Evolutionary conservation across 2,329 filamentous ascomycete species (phyloP).

Genomic region (Colletotrichum australisinense): DNA sequence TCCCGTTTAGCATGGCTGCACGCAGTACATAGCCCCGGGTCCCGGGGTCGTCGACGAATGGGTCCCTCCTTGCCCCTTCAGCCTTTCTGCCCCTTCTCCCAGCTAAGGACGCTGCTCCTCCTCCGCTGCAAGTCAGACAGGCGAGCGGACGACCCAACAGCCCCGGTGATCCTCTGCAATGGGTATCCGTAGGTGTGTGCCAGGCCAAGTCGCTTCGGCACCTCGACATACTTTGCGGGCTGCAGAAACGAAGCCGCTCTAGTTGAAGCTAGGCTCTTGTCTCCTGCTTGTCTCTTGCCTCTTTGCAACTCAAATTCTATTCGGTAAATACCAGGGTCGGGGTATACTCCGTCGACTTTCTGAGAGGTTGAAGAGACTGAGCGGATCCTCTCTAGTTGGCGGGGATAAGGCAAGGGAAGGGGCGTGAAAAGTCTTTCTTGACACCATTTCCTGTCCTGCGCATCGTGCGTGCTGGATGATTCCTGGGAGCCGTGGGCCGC

Average conservation of each 20-base stretch:
- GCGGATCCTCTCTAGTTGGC: background rate
- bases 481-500: background rate
- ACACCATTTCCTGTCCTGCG: background rate
- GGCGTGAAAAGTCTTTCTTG: background rate
- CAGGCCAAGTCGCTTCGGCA: conserved; percentile 14
- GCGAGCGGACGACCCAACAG: background rate
- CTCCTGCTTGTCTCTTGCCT: conserved; percentile 15
- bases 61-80: background rate
- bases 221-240: conserved; percentile 10
- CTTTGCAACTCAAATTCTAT: background rate
- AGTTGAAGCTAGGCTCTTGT: conserved; percentile 5
- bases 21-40: conserved; percentile 4
- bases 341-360: background rate
- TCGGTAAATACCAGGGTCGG: background rate
- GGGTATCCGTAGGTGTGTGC: background rate
- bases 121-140: background rate
- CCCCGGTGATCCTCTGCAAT: background rate
- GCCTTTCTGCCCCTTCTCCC: background rate
- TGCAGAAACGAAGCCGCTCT: conserved; percentile 9
- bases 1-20: conserved; percentile 12
- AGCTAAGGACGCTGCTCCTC: background rate
- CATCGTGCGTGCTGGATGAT: background rate
- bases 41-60: background rate
- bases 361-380: background rate
- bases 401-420: background rate